Percentiles rank a stretch among this genome's conserved stretches.
phyloP scores from a whole-genome alignment of 169 alveolate species.

The Eimeria brunetti region DNA sequence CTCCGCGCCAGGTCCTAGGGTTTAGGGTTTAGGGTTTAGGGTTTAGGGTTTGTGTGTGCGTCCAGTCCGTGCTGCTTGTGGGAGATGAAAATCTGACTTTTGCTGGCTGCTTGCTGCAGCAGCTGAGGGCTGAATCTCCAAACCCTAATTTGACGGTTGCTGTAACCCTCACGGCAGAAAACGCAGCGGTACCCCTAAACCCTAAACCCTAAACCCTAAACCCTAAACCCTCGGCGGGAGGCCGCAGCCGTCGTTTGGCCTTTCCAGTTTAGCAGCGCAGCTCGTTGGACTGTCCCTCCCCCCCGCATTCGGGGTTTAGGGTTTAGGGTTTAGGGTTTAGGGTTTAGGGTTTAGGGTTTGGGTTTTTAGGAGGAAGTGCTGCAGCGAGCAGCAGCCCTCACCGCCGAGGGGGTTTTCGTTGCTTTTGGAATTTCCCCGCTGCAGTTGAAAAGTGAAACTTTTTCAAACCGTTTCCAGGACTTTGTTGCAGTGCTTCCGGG shows the following conservation, averaged over 20 bases:
- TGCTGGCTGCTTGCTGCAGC: conserved; percentile 44
- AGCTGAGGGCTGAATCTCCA: neutral
- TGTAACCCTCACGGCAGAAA: conserved; percentile 2
- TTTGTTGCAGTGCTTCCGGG: conserved; percentile 13
- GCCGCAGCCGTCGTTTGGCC: too few species aligned
- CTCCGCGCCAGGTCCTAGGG: neutral
- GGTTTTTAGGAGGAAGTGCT: conserved; percentile 7
- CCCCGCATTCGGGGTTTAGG: neutral
- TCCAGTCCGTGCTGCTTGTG: conserved; percentile 12
- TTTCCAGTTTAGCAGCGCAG: neutral
- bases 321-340: conserved; percentile 13
- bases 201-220: conserved; percentile 45
- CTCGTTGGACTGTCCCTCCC: neutral
- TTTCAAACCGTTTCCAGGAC: neutral
- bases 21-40: conserved; percentile 18
- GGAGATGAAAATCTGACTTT: conserved; percentile 14
- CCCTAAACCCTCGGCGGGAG: conserved; percentile 4
- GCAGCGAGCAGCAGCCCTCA: neutral
- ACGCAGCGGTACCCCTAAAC: neutral
- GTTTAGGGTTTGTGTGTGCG: neutral
- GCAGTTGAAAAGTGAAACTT: neutral
- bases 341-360: conserved; percentile 22
- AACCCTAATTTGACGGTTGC: neutral
- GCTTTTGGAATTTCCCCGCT: neutral
- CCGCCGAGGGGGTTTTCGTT: neutral